Conservation (phyloP, 768 basidiomycete species). For the Paxillus involutus region DNA sequence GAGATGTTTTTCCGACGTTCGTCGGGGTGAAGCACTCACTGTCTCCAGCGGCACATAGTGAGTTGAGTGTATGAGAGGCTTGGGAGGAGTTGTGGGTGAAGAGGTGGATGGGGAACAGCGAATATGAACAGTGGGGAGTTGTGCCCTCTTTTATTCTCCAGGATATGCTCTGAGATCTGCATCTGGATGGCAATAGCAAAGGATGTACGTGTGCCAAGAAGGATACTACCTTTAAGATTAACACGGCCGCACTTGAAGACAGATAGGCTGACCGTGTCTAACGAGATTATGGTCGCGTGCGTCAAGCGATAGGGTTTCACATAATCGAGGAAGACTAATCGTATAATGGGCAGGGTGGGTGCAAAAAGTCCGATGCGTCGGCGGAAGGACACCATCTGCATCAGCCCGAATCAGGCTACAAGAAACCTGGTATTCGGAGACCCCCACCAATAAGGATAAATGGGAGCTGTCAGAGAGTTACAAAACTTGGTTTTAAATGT, state of each 20-base stretch:
- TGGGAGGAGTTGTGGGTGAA: conserved; percentile 1
- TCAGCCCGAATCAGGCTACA: conserved; percentile 21
- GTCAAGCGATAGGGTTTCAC: conserved; percentile 37
- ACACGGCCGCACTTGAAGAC: conserved; percentile 23
- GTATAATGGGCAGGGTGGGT: conserved; percentile 24
- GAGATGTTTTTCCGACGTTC: neutral
- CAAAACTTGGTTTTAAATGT: conserved; percentile 26
- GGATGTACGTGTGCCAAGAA: conserved; percentile 19
- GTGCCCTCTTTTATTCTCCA: conserved; percentile 26
- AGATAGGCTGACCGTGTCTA: conserved; percentile 26
- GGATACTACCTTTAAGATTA: conserved; percentile 19
- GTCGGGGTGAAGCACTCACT: conserved; percentile 35
- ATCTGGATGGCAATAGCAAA: conserved; percentile 13
- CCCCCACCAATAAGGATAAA: conserved; percentile 30
- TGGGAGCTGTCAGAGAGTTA: conserved; percentile 28
- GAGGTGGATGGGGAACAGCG: conserved; percentile 6
- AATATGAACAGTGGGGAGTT: conserved; percentile 11
- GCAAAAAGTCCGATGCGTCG: conserved; percentile 15
- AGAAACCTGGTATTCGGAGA: conserved; percentile 19
- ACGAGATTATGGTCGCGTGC: conserved; percentile 26
- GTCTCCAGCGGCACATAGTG: conserved; percentile 55
- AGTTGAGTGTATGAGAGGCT: neutral
- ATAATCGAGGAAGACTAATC: conserved; percentile 39
- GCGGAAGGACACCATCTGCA: neutral
- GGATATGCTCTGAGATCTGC: conserved; percentile 26